phyloP scores from a whole-genome alignment of 1,284 basidiomycete genomes.

The Cystobasidium sp. region DNA sequence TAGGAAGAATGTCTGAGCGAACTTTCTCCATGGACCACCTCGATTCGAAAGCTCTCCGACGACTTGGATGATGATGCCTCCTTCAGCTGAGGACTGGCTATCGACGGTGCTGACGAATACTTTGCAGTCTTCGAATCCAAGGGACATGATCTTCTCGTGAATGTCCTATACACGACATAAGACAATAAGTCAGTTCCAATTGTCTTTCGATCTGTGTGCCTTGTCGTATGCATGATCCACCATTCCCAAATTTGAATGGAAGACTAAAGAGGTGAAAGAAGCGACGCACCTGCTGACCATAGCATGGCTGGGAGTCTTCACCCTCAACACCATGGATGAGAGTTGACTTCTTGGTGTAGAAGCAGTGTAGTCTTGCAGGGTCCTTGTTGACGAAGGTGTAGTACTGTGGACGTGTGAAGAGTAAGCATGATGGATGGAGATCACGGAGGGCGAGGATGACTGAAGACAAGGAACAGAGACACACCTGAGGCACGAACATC shows the following conservation, averaged over 20 bases:
- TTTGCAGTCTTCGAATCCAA: constrained; percentile 95
- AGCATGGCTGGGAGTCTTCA: constrained; percentile 83
- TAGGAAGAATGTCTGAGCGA: constrained; percentile 99
- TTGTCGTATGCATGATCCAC: not conserved
- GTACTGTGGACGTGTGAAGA: constrained; percentile 13
- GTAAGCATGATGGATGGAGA: not conserved
- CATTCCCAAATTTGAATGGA: constrained; percentile 23
- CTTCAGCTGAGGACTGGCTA: constrained; percentile 76
- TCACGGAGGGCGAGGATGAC: not conserved
- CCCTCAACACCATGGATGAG: constrained; percentile 96
- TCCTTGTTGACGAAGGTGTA: constrained; percentile 72
- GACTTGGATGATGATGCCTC: constrained; percentile 98
- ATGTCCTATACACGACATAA: constrained; percentile 74
- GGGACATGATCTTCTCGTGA: constrained; percentile 89
- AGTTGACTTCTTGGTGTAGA: constrained; percentile 97
- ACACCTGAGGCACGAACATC: constrained; percentile 44
- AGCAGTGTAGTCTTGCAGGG: constrained; percentile 93
- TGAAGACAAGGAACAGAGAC: not conserved
- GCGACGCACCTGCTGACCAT: constrained; percentile 80
- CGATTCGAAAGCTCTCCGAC: constrained; percentile 98
- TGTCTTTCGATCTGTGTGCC: not conserved
- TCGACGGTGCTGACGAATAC: constrained; percentile 61
- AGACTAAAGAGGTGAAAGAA: constrained; percentile 1
- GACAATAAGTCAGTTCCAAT: not conserved
- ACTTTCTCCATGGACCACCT: constrained; percentile 87